Base-by-base conservation (phyloP, 2,329 filamentous ascomycete species). In the Chalaropsis ovoidea region DNA sequence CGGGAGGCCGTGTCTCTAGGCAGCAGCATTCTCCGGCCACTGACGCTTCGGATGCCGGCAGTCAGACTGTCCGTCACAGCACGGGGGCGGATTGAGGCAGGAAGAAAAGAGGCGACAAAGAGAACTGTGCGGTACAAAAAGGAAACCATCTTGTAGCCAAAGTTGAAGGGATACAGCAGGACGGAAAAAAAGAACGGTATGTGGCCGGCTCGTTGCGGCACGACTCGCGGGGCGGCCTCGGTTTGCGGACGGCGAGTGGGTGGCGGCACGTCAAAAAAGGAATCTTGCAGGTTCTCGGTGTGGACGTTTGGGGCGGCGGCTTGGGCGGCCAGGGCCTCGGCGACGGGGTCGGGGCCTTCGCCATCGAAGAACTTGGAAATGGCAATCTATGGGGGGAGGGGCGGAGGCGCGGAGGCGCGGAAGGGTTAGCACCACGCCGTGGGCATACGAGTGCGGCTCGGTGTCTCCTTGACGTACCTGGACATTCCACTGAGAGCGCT, bases 301-400 rank as follows among this genome's bases (percentile, higher is more conserved):
- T 89, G 81, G 15, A 80, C 77, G 67, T 84, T 77, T 69, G 83
- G 79, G 60, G 84, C 83, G 19, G 87, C 86, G n/a, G 80, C 76
- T 68, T 86, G 80, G 7, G 82, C 80, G 61, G 86, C 82, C 62
- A 86, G 81, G 67, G 89, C 89, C 77, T 94, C 90, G 67, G 88
- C 87, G 19, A 93, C 78, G 13, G 85, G 87, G 73, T 95, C 90
- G 61, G 90, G 83, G 2, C 87, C 87, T 77, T 97, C 94, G 70
- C 94, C 94, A 72, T 99, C 94, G 74, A 96, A 99, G 82, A 97
- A 97, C 73, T 95, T 95, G 69, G 94, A 85, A 69, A 99, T 93
- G 67, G 94, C 93, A 71, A 97, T 96, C 87, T 96, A 73, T 3
- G 66, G 15, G 19, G 17, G 22, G 42, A 7, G 13, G 11, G 42